Evolutionary conservation across 306 rosid genomes (phyloP).

Genomic region (Adenanthera pavonina): DNA sequence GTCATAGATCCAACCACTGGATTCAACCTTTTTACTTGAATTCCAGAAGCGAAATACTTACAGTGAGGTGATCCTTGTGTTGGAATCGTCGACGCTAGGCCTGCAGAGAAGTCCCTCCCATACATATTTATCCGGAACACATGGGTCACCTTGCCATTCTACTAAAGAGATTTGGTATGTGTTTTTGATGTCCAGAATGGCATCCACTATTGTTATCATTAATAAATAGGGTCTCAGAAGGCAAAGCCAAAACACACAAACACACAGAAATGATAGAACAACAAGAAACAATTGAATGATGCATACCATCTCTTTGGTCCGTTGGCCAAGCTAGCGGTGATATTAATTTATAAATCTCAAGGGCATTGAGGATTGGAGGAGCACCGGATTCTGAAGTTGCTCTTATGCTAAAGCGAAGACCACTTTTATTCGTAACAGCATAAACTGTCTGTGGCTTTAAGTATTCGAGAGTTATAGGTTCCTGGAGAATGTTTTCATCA

Average conservation of each 20-base stretch:
- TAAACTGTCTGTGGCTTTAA: not conserved
- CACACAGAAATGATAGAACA: not conserved
- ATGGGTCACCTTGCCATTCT: conserved; percentile 1
- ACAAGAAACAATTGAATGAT: not conserved
- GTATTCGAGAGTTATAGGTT: not conserved
- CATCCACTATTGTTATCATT: not conserved
- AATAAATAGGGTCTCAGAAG: not conserved
- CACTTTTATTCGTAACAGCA: not conserved
- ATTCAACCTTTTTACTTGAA: no score
- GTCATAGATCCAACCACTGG: no score
- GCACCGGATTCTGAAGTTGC: not conserved
- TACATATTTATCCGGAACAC: not conserved
- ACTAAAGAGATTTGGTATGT: not conserved
- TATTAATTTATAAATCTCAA: no score
- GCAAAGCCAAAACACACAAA: not conserved
- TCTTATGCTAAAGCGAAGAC: not conserved
- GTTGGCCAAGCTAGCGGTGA: no score
- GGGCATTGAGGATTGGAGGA: no score
- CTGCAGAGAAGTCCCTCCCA: not conserved
- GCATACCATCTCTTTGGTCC: no score
- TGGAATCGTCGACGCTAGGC: not conserved
- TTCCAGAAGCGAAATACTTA: not conserved
- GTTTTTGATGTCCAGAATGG: not conserved
- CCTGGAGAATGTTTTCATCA: not conserved
- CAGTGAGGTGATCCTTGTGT: not conserved